Conservation (phyloP, 1,284 basidiomycete species). For the Melampsora occidentalis region DNA sequence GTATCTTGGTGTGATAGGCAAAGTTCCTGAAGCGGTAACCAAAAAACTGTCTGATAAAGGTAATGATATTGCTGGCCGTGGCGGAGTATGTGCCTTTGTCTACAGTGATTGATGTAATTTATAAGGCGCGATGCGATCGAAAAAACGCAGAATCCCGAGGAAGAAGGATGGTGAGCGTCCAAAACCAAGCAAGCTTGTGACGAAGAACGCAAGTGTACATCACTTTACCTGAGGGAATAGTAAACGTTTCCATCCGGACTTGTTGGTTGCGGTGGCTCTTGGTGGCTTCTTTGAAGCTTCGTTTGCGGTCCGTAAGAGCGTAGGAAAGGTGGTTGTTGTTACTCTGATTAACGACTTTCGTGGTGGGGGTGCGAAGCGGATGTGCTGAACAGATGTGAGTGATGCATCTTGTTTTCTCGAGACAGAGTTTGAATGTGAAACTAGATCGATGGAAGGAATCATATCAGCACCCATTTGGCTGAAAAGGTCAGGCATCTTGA, state of each 20-base stretch:
- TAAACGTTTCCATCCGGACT: not conserved
- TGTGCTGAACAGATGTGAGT: not conserved
- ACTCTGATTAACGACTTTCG: slow-evolving; percentile 4
- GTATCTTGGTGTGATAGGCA: not conserved
- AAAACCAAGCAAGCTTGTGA: not conserved
- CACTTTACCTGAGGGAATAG: not conserved
- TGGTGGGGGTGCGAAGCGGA: not conserved
- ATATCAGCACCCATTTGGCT: too few species aligned
- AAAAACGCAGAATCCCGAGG: not conserved
- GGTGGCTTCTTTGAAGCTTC: not conserved
- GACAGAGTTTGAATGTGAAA: not conserved
- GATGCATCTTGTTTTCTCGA: not conserved
- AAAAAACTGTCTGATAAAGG: not conserved
- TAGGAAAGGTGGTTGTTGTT: not conserved
- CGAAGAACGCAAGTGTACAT: not conserved
- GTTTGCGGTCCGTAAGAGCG: not conserved
- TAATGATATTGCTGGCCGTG: not conserved
- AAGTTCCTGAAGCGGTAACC: not conserved
- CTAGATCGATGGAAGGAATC: not conserved
- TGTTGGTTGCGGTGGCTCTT: not conserved
- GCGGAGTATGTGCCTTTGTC: not conserved
- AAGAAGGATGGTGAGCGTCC: not conserved
- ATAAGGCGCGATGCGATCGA: not conserved
- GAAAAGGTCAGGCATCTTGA: too few species aligned
- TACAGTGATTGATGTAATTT: not conserved